Evolutionary conservation across 495 filamentous ascomycete genomes (phyloP), one percentile per base, ranked within the genome.

Genomic region (Aspergillus sparsus): DNA sequence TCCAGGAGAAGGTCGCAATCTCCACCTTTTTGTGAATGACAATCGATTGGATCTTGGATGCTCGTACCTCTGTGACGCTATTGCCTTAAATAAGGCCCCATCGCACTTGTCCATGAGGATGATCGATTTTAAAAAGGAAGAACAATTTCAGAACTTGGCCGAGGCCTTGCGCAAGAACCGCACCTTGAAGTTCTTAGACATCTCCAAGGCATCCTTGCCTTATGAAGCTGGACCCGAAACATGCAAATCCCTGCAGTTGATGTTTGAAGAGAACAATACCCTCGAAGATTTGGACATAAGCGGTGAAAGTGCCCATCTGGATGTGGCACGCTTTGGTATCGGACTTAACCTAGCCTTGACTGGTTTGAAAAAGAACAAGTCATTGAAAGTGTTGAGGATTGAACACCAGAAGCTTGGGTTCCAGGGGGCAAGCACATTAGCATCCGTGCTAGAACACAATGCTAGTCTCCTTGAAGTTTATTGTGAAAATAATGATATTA

Each of bases 301-400:
- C 7, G 94, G 94, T 6, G 94, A 96, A 68, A 89, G 89, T 62
- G 89, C 91, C 7, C 88, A 93, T 67, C 78, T 97, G 27, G 94
- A 97, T 68, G 89, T 91, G 47, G 88, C 90, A 1, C 85, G 89
- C 45, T 86, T 97, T 37, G 92, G 93, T 16, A 87, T 85, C 61
- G 92, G 91, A 4, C 83, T 97, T 53, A 91, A 89, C 36, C 80
- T 86, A 44, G 89, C 92, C 10, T 75, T 98, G 57, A 80, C 80
- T 7, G 91, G 92, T 3, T 75, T 98, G 57, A 87, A 86, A 57
- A 75, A 83, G 53, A 97, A 97, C 73, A 85, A 70, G 21, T 84
- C 89, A 0, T 73, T 98, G 16, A 86, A 85, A 45, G 82, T 91
- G 31, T 77, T 98, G 42, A 82, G 85, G 27, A 86, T 98, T 54